Conservation (phyloP, 2,329 filamentous ascomycete species). For the Microascus cirrosus region DNA sequence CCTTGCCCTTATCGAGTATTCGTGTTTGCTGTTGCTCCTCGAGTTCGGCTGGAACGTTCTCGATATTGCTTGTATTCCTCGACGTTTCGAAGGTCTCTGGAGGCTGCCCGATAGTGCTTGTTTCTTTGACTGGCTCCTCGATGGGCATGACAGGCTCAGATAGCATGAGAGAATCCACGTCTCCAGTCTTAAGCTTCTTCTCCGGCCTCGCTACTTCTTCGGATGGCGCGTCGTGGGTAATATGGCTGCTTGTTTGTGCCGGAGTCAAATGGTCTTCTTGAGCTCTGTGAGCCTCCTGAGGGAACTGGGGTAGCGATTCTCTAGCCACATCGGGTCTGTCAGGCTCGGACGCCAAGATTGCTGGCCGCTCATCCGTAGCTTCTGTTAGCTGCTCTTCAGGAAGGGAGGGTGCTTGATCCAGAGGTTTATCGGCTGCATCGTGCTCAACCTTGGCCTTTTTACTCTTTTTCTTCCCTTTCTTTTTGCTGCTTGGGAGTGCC, state of each 20-base stretch:
- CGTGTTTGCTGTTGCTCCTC: neutral
- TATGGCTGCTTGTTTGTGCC: slow-evolving; percentile 19
- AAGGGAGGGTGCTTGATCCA: neutral
- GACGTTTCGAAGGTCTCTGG: neutral
- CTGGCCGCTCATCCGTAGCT: neutral
- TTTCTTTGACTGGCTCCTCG: neutral
- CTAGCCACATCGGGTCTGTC: neutral
- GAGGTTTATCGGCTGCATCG: neutral
- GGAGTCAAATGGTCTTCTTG: slow-evolving; percentile 18
- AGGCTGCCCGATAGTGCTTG: neutral
- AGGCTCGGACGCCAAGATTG: neutral
- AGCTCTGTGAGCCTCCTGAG: neutral
- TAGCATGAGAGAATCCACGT: slow-evolving; percentile 11
- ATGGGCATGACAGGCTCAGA: slow-evolving; percentile 13
- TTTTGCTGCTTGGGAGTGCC: slow-evolving; percentile 12
- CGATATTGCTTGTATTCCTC: neutral
- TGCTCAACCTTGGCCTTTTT: slow-evolving; percentile 5
- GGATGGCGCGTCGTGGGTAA: slow-evolving; percentile 24
- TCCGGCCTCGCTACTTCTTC: slow-evolving; percentile 20
- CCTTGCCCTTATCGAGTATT: neutral
- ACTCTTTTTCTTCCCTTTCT: slow-evolving; percentile 19
- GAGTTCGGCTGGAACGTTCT: neutral
- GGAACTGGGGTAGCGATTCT: neutral
- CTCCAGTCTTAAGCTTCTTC: slow-evolving; percentile 20
- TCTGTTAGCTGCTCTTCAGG: neutral